These are phyloP conservation scores for Puccinia coronata DNA, from an alignment of 1,284 basidiomycete species.

Conservation along the genomic window DNA sequence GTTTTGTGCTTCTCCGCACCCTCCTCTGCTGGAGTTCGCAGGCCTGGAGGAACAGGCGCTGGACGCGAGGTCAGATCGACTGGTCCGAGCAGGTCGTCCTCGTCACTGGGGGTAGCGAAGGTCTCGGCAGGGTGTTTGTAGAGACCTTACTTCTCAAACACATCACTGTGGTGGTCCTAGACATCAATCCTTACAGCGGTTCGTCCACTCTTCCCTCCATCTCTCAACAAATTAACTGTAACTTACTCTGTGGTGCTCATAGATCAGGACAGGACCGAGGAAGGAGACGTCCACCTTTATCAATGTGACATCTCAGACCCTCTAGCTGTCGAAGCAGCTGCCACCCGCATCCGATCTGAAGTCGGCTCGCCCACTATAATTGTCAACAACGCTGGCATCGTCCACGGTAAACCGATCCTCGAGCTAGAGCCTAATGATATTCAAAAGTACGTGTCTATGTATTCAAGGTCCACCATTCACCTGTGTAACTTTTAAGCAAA, in stretches of 20 bases:
- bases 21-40: background rate
- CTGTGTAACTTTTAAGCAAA: no score
- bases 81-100: slow-evolving; percentile 35
- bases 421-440: slow-evolving; percentile 77
- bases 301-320: slow-evolving; percentile 44
- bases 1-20: background rate
- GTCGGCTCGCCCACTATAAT: slow-evolving; percentile 84
- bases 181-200: slow-evolving; percentile 28
- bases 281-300: slow-evolving; percentile 17
- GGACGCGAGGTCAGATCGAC: slow-evolving; percentile 4
- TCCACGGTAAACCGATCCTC: slow-evolving; percentile 79
- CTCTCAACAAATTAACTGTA: background rate
- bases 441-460: slow-evolving; percentile 55
- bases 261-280: slow-evolving; percentile 1
- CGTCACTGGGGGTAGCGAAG: slow-evolving; percentile 30
- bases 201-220: background rate
- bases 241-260: background rate
- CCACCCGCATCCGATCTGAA: slow-evolving; percentile 60
- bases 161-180: slow-evolving; percentile 23
- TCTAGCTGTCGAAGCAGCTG: background rate
- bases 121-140: slow-evolving; percentile 23
- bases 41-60: slow-evolving; percentile 26
- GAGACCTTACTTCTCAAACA: slow-evolving; percentile 34
- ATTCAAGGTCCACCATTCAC: no score
- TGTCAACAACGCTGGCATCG: slow-evolving; percentile 94